These are phyloP conservation scores for Berberis vulgaris DNA, from an alignment of 164 flowering plant species.

Conservation along the genomic window DNA sequence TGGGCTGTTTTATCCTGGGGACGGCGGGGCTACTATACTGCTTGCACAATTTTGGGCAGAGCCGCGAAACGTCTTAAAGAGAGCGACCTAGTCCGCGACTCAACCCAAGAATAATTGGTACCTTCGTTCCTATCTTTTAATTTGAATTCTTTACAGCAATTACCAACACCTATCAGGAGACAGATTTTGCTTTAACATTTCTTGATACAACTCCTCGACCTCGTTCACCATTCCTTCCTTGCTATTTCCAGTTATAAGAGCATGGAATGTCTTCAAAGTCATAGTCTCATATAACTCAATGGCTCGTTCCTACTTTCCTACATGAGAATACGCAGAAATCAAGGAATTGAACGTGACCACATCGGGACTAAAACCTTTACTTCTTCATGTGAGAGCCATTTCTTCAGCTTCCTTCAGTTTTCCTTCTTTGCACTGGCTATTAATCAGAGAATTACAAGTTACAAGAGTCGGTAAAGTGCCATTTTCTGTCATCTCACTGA, in stretches of 20 bases:
- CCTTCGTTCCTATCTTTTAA: too few relatives aligned
- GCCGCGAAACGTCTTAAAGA: too few relatives aligned
- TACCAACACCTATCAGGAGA: too few relatives aligned
- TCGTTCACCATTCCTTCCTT: neutral
- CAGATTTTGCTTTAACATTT: too few relatives aligned
- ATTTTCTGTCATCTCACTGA: conserved; percentile 2
- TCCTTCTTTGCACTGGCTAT: conserved; percentile 2
- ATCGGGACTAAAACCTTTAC: conserved; percentile 3
- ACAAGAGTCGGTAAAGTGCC: neutral
- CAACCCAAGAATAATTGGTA: too few relatives aligned
- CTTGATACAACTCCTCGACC: too few relatives aligned
- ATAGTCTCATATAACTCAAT: conserved; percentile 4
- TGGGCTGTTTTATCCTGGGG: too few relatives aligned
- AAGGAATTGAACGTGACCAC: conserved; percentile 3
- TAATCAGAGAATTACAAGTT: conserved; percentile 1
- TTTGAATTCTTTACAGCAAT: too few relatives aligned
- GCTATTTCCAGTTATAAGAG: neutral
- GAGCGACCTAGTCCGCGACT: too few relatives aligned
- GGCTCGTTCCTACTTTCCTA: conserved; percentile 1
- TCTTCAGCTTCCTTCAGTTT: conserved; percentile 3
- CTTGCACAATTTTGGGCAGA: too few relatives aligned
- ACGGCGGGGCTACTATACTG: too few relatives aligned
- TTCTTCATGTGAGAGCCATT: neutral
- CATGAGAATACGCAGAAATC: neutral
- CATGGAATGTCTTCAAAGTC: conserved; percentile 1